Evolutionary conservation across 1,284 basidiomycete genomes (phyloP), one percentile per base, ranked within the genome.

Genomic region (Jaminaea rosea): DNA sequence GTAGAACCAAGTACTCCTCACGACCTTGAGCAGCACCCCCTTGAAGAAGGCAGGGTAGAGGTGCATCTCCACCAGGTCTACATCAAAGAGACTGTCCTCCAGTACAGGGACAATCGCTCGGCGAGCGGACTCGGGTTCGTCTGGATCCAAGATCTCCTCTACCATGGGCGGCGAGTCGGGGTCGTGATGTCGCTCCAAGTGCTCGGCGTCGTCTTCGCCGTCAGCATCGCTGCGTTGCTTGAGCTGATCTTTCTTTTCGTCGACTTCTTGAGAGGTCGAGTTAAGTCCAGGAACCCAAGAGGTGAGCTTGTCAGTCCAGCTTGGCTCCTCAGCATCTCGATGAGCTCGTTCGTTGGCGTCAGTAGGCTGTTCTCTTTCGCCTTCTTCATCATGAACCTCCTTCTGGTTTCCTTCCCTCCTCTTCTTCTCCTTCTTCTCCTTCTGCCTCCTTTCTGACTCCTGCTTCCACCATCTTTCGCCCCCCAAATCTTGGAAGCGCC

Each of bases 31-130:
- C 24, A 65, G 58, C 2, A 62, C 62, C 11, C 74, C 74, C 46
- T 67, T 66, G 74, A 74, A 76, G 46, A 76, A 75, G 42, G 68
- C 72, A 1, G 76, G 75, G 42, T 63, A 75, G 21, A 76, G 59
- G 41, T 49, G 13, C 71, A 69, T 69, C n/a, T 41, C 46, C 19
- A 57, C 53, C 31, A 72, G 50, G 27, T 73, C 67, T 27, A 72
- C 71, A 31, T 72, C 69, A 48, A 70, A 73, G 36, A 73, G 56
- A 7, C 54, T 54, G 51, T 73, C 71, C 55, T 73, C 71, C 50
- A 72, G 58, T 9, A 73, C 71, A 24, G 60, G 53, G 7, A 73
- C 69, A 24, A 56, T 60, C 29, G 60, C 46, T 7, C 44, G 39
- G 2, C 65, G 53, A 26, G 58, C 45, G 15, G 48, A 39, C 11